Conservation (phyloP, 2,329 filamentous ascomycete genomes). For the Aspergillus neotritici region DNA sequence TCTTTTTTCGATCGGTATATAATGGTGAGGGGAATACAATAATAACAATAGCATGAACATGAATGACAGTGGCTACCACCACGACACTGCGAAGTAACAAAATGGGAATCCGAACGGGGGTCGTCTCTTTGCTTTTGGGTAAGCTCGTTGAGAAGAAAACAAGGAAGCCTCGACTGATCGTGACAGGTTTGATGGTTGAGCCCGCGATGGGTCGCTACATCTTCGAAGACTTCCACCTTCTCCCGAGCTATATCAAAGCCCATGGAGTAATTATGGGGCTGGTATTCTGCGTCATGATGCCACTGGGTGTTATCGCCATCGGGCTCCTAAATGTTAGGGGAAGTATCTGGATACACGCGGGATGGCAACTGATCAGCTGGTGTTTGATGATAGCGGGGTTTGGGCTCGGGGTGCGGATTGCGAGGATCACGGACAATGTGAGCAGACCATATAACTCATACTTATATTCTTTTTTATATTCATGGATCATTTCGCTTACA, state of each 20-base stretch:
- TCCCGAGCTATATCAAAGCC: conserved; percentile 13
- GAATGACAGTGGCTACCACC: too few relatives aligned
- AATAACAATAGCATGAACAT: too few relatives aligned
- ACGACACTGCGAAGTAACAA: too few relatives aligned
- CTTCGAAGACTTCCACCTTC: conserved; percentile 14
- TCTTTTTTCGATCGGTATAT: too few relatives aligned
- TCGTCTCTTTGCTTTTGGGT: too few relatives aligned
- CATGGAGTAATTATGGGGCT: conserved; percentile 24
- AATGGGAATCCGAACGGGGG: too few relatives aligned
- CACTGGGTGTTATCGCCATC: conserved; percentile 20
- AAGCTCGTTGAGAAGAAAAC: too few relatives aligned
- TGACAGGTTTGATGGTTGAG: too few relatives aligned
- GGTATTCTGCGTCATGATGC: conserved; percentile 24
- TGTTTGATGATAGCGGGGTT: conserved; percentile 24
- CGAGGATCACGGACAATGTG: conserved; percentile 17
- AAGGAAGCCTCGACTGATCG: too few relatives aligned
- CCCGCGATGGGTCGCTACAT: neutral
- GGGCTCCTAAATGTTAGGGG: conserved; percentile 14
- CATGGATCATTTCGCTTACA: too few relatives aligned
- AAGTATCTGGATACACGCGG: conserved; percentile 19
- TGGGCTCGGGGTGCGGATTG: conserved; percentile 25
- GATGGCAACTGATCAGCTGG: conserved; percentile 22
- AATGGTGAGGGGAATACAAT: too few relatives aligned
- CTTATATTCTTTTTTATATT: neutral
- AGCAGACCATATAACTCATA: conserved; percentile 7